These are phyloP conservation scores for Dillenia turbinata DNA, from an alignment of 164 flowering plant genomes.

Conservation along the genomic window DNA sequence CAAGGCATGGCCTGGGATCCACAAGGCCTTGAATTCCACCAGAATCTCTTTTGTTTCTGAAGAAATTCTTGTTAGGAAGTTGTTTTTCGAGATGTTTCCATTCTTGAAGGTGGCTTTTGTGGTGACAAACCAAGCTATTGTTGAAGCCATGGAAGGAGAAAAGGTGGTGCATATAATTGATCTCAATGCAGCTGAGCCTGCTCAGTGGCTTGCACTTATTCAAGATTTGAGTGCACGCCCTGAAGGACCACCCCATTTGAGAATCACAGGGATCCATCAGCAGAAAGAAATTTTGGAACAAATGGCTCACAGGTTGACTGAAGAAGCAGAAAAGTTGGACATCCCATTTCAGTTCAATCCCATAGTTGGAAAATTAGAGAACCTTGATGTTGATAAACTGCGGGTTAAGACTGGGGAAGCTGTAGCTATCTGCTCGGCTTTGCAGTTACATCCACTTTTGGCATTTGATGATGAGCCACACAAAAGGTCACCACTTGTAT, in stretches of 20 bases:
- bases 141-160: slow-evolving; percentile 92
- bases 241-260: slow-evolving; percentile 88
- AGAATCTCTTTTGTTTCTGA: slow-evolving; percentile 36
- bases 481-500: slow-evolving; percentile 30
- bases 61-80: slow-evolving; percentile 33
- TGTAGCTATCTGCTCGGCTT: slow-evolving; percentile 66
- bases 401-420: slow-evolving; percentile 92
- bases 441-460: slow-evolving; percentile 69
- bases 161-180: slow-evolving; percentile 83
- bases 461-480: slow-evolving; percentile 48
- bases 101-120: slow-evolving; percentile 63
- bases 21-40: slow-evolving; percentile 63
- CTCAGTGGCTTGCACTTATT: slow-evolving; percentile 69
- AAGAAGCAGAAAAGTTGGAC: slow-evolving; percentile 79
- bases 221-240: slow-evolving; percentile 63
- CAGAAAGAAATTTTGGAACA: slow-evolving; percentile 72
- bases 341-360: slow-evolving; percentile 80
- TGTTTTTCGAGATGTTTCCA: slow-evolving; percentile 72
- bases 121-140: slow-evolving; percentile 66
- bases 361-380: slow-evolving; percentile 52
- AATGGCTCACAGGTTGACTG: slow-evolving; percentile 49
- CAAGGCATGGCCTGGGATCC: slow-evolving; percentile 64
- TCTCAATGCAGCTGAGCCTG: slow-evolving; percentile 57
- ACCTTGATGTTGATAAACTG: slow-evolving; percentile 54
- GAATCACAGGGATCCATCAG: slow-evolving; percentile 75